Evolutionary conservation across 2,329 filamentous ascomycete species (phyloP), one percentile per base, ranked within the genome.

Genomic region (Ciborinia camelliae): DNA sequence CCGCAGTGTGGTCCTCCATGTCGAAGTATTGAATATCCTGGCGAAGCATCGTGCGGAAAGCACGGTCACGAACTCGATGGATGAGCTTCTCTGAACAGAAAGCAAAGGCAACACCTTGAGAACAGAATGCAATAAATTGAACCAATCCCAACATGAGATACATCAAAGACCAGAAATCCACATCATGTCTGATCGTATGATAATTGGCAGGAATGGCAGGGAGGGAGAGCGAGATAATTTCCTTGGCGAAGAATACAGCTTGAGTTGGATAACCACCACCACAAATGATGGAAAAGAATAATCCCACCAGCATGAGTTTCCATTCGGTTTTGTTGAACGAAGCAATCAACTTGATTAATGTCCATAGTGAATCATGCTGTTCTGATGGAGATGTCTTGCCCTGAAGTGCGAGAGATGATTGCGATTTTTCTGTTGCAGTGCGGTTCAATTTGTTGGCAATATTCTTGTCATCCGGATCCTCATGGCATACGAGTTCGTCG

Each of bases 1-100:
- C 95, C 8, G 92, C 88, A 8, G 90, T 92, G 75, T 98, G 96
- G 76, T 95, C 90, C 68, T 96, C 91, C 52, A 82, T 83, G 76
- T 98, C 95, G 71, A 97, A 99, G 77, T 93, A 98, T 35, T 87
- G 81, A 65, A 98, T 93, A 68, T 98, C 95, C 77, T 98, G 94
- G 69, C 93, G 90, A 60, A 98, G 85, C 80, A 98, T 92, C 30
- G 89, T 83, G 39, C 93, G 84, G 81, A 99, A 97, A 8, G 92
- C 90, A 65, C 82, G 82, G 76, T 95, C 87, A 71, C 95, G 86
- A 1, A 94, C 91, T 26, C 92, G 87, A 74, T 91, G 90, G 63
- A 97, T 85, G 30, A 98, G 84, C 48, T 87, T 84, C 79, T 96
- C 91, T n/a, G 92, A 95, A 78, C 91, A 93, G 72, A 87, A 87